Base-by-base conservation (phyloP, 116 monocot genomes). In the Papilionanthe hybrid region DNA sequence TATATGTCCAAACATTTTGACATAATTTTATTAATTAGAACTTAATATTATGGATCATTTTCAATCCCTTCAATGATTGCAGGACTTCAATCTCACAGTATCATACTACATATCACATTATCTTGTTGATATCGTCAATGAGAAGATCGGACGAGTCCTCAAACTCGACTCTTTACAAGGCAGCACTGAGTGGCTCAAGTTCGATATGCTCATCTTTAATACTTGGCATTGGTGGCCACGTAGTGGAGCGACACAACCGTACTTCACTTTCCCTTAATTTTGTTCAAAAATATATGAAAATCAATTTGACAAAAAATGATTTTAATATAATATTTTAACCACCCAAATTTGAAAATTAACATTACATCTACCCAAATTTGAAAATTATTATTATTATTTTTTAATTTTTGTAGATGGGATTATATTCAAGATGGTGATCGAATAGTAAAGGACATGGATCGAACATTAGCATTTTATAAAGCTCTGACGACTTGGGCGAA, bases 171-270 rank as follows among this genome's bases (percentile, higher is more conserved):
- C 87, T 10, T 66, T 91, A 1, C 45, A 78, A 17, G 77, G 50
- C 5, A 81, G 87, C 32, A 67, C 11, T 0, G 20, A 27, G 5
- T 91, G 91, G 91, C 77, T 87, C 55, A 68, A 67, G 49, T 78
- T 79, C 10, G 83, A 89, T 30, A 22, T 91, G 48, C 86, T 91
- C 79, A 74, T 91, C 85, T 91, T 91, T 80, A 87, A 91, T 75
- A 83, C 89, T 0, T 84, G 86, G 78, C 91, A 89, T 28, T 91
- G 91, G 91, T 91, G 89, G 89, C 37, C 79, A 5, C 79, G 77
- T 68, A 20, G 5, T 5, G 87, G 81, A 8, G 27, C 42, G 11
- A 65, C 60, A 2, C 84, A 82, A 58, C 86, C 88, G 91, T 91
- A 71, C 80, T 23, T 43, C 9, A 44, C 42, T 44, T 29, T n/a